Evolutionary conservation across 495 filamentous ascomycete species (phyloP).

Genomic region (Eremomyces bilateralis): DNA sequence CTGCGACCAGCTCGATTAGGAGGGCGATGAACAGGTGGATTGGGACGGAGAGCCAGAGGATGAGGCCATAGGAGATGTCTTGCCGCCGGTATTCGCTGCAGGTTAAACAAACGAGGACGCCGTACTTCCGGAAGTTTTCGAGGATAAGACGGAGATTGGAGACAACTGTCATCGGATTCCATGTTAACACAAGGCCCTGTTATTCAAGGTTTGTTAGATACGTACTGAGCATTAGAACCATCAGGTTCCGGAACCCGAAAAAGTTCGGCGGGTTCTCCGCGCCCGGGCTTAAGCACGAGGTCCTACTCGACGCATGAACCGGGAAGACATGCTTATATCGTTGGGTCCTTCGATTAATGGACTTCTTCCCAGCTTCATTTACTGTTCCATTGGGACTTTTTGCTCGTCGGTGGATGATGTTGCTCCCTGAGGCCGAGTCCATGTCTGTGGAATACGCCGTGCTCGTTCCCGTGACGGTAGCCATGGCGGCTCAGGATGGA

Average conservation of each 20-base stretch:
- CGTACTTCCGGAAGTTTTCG: slow-evolving; percentile 97
- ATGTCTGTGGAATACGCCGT: no score
- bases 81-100: slow-evolving; percentile 71
- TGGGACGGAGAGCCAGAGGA: slow-evolving; percentile 68
- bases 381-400: no score
- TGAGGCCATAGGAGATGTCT: slow-evolving; percentile 52
- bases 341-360: no score
- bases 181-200: not conserved
- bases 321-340: slow-evolving; percentile 80
- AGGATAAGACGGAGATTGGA: slow-evolving; percentile 85
- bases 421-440: no score
- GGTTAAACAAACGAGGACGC: slow-evolving; percentile 75
- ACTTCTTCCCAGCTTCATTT: no score
- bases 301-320: slow-evolving; percentile 45
- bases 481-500: no score
- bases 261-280: slow-evolving; percentile 53
- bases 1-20: slow-evolving; percentile 63
- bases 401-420: no score
- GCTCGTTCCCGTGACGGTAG: no score
- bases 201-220: slow-evolving; percentile 1
- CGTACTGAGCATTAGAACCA: slow-evolving; percentile 79
- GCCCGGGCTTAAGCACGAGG: slow-evolving; percentile 75
- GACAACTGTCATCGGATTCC: slow-evolving; percentile 38
- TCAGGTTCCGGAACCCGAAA: slow-evolving; percentile 81
- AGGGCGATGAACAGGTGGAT: slow-evolving; percentile 79